Evolutionary conservation across 2,329 filamentous ascomycete genomes (phyloP).

Genomic region (Colletotrichum scovillei): DNA sequence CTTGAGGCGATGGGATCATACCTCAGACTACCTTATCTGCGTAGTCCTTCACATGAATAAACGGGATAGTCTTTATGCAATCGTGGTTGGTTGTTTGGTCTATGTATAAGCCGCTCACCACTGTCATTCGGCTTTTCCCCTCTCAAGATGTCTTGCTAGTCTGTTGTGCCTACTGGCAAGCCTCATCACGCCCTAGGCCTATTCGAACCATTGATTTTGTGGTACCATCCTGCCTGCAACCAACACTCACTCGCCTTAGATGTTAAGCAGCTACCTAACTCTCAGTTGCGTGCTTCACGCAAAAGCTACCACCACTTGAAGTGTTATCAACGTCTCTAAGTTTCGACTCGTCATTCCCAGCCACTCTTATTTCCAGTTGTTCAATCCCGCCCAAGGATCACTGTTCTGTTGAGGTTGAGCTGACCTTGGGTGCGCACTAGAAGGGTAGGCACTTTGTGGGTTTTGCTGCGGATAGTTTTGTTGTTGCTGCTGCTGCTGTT

Average conservation of each 20-base stretch:
- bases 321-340: neutral
- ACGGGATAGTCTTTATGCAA: neutral
- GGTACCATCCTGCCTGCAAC: neutral
- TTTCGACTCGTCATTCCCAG: neutral
- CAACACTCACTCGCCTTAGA: neutral
- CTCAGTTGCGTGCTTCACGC: neutral
- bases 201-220: neutral
- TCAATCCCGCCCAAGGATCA: constrained; percentile 65
- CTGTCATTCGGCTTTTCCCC: neutral
- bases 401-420: constrained; percentile 52
- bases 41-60: neutral
- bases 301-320: neutral
- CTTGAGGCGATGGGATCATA: neutral
- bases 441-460: constrained; percentile 44
- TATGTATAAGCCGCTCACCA: neutral
- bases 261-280: neutral
- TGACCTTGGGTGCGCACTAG: constrained; percentile 44
- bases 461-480: constrained; percentile 43
- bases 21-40: neutral
- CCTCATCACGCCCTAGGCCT: neutral
- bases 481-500: constrained; percentile 44
- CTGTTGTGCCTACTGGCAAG: neutral
- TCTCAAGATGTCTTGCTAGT: neutral
- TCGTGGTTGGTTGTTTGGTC: neutral
- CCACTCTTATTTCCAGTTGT: constrained; percentile 59